Percentiles rank a stretch among this genome's conserved stretches.
These are phyloP conservation scores for Pseudopediastrum boryanum DNA, from an alignment of 139 green algal species.

Conservation along the genomic window DNA sequence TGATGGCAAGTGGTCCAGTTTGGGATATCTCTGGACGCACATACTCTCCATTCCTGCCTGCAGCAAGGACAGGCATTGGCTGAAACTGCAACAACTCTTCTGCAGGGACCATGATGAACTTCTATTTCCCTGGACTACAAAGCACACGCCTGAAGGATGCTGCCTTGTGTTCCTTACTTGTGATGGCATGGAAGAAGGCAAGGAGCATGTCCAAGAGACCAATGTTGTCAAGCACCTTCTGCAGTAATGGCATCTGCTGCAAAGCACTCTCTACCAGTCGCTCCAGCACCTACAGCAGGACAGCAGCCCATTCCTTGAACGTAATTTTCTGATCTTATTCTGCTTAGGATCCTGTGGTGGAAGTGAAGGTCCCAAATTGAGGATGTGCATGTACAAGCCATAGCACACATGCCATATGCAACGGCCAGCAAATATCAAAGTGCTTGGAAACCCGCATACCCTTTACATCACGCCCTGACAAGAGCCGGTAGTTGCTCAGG, in stretches of 20 bases:
- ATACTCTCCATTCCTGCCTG: slow-evolving; percentile 45
- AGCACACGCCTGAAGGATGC: no score
- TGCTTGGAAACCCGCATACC: no score
- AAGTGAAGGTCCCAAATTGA: no score
- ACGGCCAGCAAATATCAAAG: no score
- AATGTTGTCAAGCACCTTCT: slow-evolving; percentile 76
- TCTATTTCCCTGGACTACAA: no score
- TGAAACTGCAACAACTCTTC: neutral
- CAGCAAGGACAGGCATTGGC: slow-evolving; percentile 9
- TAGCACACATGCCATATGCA: no score
- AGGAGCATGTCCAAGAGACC: slow-evolving; percentile 85
- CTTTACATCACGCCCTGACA: no score
- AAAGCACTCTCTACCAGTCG: slow-evolving; percentile 46
- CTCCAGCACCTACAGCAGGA: slow-evolving; percentile 70
- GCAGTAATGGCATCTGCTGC: slow-evolving; percentile 66
- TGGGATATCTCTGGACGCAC: slow-evolving; percentile 49
- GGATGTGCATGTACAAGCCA: no score
- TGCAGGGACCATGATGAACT: neutral
- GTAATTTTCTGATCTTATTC: no score
- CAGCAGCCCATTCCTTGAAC: no score
- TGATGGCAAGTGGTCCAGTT: slow-evolving; percentile 37
- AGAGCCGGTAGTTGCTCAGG: no score
- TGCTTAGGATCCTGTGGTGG: no score
- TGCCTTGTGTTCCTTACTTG: neutral
- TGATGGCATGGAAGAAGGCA: slow-evolving; percentile 59